phyloP scores from a whole-genome alignment of 2,329 filamentous ascomycete species.

The Alternaria triticimaculans region DNA sequence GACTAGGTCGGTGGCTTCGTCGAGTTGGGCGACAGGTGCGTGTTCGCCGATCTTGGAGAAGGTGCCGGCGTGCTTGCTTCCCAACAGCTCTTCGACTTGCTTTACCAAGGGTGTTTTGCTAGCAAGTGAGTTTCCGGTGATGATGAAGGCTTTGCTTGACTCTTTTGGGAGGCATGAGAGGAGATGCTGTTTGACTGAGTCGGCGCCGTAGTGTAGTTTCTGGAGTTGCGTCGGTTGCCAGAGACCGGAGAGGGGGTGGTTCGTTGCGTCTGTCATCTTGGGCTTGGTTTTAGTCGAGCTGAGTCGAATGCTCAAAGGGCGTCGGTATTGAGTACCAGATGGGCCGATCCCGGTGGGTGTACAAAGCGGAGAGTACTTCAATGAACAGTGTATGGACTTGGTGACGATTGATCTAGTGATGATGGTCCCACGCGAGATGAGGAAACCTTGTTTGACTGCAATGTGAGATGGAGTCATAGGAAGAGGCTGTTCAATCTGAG shows the following conservation, averaged over 20 bases:
- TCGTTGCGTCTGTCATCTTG: slow-evolving; percentile 52
- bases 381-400: not conserved
- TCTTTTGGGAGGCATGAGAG: slow-evolving; percentile 52
- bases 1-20: slow-evolving; percentile 59
- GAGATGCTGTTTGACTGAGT: slow-evolving; percentile 57
- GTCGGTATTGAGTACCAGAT: not conserved
- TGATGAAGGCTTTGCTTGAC: slow-evolving; percentile 63
- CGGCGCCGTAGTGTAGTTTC: slow-evolving; percentile 58
- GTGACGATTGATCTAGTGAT: not conserved
- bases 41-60: slow-evolving; percentile 64
- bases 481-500: not conserved
- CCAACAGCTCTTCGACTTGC: slow-evolving; percentile 58
- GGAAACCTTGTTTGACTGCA: not conserved
- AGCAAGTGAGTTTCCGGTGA: slow-evolving; percentile 62
- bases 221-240: slow-evolving; percentile 60
- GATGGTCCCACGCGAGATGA: not conserved
- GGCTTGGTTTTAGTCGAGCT: slow-evolving; percentile 16
- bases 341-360: not conserved
- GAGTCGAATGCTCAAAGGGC: not conserved
- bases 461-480: not conserved
- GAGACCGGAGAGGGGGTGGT: slow-evolving; percentile 55
- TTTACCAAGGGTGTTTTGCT: slow-evolving; percentile 61
- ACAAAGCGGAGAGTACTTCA: not conserved
- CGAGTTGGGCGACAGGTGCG: slow-evolving; percentile 61
- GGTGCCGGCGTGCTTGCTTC: slow-evolving; percentile 58